These are phyloP conservation scores for Laburnicola sp. DNA, from an alignment of 2,329 filamentous ascomycete species.

Conservation along the genomic window DNA sequence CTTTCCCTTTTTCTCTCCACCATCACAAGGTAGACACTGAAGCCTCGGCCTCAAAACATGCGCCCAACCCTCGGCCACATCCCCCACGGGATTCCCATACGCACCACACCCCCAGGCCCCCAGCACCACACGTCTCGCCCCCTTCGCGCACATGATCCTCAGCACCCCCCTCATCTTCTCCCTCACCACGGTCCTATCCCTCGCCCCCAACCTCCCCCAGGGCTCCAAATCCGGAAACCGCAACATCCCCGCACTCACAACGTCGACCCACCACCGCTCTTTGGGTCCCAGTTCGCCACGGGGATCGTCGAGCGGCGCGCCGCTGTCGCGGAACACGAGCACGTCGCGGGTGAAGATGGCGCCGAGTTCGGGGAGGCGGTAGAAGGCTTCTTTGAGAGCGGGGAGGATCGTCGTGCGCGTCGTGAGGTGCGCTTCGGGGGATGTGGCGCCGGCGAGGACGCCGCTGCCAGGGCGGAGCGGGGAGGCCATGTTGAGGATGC, in stretches of 20 bases:
- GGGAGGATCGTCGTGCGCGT: conserved; percentile 63
- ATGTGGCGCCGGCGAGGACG: conserved; percentile 61
- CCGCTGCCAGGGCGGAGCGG: conserved; percentile 64
- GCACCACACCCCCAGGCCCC: too few species aligned
- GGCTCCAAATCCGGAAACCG: conserved; percentile 58
- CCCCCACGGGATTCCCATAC: too few species aligned
- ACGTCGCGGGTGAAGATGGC: conserved; percentile 62
- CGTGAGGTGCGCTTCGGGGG: conserved; percentile 66
- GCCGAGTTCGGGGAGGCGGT: conserved; percentile 62
- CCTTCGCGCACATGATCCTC: too few species aligned
- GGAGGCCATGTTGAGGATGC: conserved; percentile 67
- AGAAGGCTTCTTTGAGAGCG: conserved; percentile 61
- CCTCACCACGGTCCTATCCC: conserved; percentile 55
- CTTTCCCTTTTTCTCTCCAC: too few species aligned
- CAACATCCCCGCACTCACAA: conserved; percentile 62
- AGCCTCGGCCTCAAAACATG: too few species aligned
- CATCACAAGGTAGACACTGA: too few species aligned
- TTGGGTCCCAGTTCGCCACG: conserved; percentile 48
- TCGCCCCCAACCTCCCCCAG: conserved; percentile 29
- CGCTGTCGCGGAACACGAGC: conserved; percentile 57
- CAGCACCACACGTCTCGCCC: too few species aligned
- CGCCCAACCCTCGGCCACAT: too few species aligned
- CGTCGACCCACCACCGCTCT: conserved; percentile 63
- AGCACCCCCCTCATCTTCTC: too few species aligned
- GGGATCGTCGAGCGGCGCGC: conserved; percentile 28